A percentile compares a stretch with the other conserved stretches of the same genome.
Conservation (phyloP, 306 rosid species). For the Hippophae rhamnoides region DNA sequence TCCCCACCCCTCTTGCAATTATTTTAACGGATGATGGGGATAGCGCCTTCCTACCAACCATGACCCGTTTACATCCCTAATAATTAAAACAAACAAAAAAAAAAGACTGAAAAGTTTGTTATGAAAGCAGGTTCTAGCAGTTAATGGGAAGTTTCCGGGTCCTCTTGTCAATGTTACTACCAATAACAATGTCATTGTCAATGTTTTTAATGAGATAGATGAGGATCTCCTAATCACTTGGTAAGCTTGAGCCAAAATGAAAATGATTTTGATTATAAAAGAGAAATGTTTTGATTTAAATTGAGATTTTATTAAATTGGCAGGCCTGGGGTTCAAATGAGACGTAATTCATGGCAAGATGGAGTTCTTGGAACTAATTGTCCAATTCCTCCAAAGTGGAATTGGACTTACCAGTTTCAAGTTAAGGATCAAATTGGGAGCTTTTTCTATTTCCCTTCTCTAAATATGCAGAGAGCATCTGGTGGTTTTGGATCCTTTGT, state of each 20-base stretch:
- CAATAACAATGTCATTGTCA: slow-evolving; percentile 52
- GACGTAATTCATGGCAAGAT: slow-evolving; percentile 80
- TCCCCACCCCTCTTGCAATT: too few relatives aligned
- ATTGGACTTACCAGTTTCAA: slow-evolving; percentile 89
- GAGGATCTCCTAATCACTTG: slow-evolving; percentile 71
- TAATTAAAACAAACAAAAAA: too few relatives aligned
- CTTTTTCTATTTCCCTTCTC: slow-evolving; percentile 78
- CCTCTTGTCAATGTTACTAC: slow-evolving; percentile 65
- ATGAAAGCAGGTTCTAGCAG: slow-evolving; percentile 57
- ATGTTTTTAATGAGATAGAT: slow-evolving; percentile 61
- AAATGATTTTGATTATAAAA: too few relatives aligned
- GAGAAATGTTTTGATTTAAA: too few relatives aligned
- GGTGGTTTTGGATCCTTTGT: slow-evolving; percentile 85
- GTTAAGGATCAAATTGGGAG: slow-evolving; percentile 98
- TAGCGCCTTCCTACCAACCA: too few relatives aligned
- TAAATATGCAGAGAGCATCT: slow-evolving; percentile 68
- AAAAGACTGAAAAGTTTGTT: too few relatives aligned
- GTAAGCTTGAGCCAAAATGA: slow-evolving; percentile 30
- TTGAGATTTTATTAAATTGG: slow-evolving; percentile 13
- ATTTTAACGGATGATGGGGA: too few relatives aligned
- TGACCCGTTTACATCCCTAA: too few relatives aligned
- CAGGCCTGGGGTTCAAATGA: slow-evolving; percentile 84
- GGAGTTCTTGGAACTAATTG: slow-evolving; percentile 87
- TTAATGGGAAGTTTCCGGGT: slow-evolving; percentile 74
- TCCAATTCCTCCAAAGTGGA: slow-evolving; percentile 79